Percentiles rank a stretch among this genome's conserved stretches.
phyloP scores from a whole-genome alignment of 192 early-diverging fungal species.

The Gigaspora rosea region DNA sequence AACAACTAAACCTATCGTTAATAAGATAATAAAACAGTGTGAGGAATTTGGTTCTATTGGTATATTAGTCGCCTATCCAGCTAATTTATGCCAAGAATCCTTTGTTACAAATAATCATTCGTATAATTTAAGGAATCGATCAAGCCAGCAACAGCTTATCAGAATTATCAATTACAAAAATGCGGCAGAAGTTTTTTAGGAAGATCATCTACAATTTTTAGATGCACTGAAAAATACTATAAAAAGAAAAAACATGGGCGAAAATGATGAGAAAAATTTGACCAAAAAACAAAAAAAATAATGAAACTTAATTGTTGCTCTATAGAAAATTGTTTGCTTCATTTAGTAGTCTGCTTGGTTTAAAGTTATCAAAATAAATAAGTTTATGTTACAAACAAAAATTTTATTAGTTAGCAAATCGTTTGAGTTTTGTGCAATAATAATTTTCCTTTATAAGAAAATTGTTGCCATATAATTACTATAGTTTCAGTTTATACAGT shows the following conservation, averaged over 20 bases:
- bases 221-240: not conserved
- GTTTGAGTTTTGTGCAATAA: too few species aligned
- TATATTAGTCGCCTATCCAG: not conserved
- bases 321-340: too few species aligned
- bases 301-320: too few species aligned
- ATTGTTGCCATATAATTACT: too few species aligned
- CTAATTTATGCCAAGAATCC: conserved; percentile 9
- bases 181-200: not conserved
- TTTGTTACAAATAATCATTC: conserved; percentile 3
- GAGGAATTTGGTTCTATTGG: not conserved
- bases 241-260: not conserved
- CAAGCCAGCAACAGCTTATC: not conserved
- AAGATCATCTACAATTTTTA: not conserved
- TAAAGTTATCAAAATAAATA: too few species aligned
- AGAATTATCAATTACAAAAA: not conserved
- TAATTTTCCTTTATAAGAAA: too few species aligned
- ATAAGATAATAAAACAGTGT: not conserved
- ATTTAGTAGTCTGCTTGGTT: too few species aligned
- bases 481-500: too few species aligned
- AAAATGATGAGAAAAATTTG: not conserved
- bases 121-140: not conserved
- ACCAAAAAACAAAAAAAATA: not conserved
- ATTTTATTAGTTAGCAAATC: too few species aligned
- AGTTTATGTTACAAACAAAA: too few species aligned
- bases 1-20: not conserved